phyloP scores from a whole-genome alignment of 805 yeast genomes.

The Jamesozyma piceae region DNA sequence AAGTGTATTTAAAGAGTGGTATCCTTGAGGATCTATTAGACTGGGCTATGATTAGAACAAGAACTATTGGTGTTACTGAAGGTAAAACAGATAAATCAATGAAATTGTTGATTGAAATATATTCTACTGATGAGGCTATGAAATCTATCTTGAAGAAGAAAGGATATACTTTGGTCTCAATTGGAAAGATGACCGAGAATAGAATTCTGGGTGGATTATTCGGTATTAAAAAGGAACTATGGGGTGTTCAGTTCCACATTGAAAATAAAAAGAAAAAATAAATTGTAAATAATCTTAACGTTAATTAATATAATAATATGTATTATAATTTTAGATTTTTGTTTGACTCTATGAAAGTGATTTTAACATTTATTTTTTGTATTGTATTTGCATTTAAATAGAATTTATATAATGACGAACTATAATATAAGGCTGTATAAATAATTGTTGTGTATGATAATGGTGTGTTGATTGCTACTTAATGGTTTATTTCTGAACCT shows the following conservation, averaged over 20 bases:
- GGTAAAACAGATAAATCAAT: slow-evolving; percentile 28
- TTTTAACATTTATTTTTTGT: background rate
- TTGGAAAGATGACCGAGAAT: slow-evolving; percentile 21
- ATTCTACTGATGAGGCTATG: slow-evolving; percentile 41
- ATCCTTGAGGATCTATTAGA: slow-evolving; percentile 53
- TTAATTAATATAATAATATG: too few relatives aligned
- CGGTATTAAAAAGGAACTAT: slow-evolving; percentile 26
- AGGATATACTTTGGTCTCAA: slow-evolving; percentile 36
- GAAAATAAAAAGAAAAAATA: background rate
- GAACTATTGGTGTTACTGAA: slow-evolving; percentile 31
- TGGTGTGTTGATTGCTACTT: too few relatives aligned
- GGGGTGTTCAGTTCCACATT: slow-evolving; percentile 34
- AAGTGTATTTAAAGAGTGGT: slow-evolving; percentile 57
- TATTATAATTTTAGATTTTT: too few relatives aligned
- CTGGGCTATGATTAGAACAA: slow-evolving; percentile 47
- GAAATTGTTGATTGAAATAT: slow-evolving; percentile 39
- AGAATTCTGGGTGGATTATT: slow-evolving; percentile 25
- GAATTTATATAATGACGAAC: too few relatives aligned
- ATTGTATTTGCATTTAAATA: background rate
- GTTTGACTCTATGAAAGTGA: too few relatives aligned
- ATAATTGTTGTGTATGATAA: too few relatives aligned
- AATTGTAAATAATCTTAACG: background rate
- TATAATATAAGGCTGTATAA: too few relatives aligned
- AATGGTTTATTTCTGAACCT: too few relatives aligned
- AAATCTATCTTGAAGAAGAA: slow-evolving; percentile 32